Conservation (phyloP, 164 flowering plant species). For the Magnolia kwangsiensis region DNA sequence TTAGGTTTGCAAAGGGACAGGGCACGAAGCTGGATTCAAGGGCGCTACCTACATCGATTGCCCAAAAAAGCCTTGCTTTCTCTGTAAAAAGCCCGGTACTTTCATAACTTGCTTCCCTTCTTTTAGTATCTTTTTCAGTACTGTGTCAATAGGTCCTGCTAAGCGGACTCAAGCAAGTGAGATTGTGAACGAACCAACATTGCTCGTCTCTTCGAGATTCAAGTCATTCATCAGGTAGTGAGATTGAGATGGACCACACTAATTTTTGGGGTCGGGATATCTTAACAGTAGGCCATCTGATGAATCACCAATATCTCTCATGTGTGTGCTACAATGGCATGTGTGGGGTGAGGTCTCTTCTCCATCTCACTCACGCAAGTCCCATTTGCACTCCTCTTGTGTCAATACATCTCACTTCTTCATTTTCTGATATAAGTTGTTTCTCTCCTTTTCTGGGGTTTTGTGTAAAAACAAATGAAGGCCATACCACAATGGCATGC, state of each 20-base stretch:
- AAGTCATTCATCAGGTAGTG: no score
- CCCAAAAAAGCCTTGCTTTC: slow-evolving; percentile 92
- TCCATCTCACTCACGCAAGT: not conserved
- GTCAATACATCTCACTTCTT: not conserved
- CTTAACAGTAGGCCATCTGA: not conserved
- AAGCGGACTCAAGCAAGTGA: no score
- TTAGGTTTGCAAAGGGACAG: slow-evolving; percentile 80
- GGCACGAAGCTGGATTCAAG: slow-evolving; percentile 90
- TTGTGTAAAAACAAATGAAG: slow-evolving; percentile 32
- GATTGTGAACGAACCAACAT: no score
- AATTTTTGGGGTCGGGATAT: no score
- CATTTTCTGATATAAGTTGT: not conserved
- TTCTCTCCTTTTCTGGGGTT: not conserved
- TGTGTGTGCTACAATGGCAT: not conserved
- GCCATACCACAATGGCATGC: slow-evolving; percentile 75
- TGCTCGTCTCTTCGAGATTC: no score
- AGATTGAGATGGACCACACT: no score
- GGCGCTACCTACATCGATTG: slow-evolving; percentile 97
- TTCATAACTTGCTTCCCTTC: not conserved
- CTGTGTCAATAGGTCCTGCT: not conserved
- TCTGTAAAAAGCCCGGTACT: slow-evolving; percentile 88
- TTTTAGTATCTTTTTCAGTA: not conserved
- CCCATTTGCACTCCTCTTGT: not conserved
- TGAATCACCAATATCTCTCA: not conserved
- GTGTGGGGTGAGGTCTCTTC: not conserved